Evolutionary conservation across 2,329 filamentous ascomycete species (phyloP).

Genomic region (Fusarium sp.): DNA sequence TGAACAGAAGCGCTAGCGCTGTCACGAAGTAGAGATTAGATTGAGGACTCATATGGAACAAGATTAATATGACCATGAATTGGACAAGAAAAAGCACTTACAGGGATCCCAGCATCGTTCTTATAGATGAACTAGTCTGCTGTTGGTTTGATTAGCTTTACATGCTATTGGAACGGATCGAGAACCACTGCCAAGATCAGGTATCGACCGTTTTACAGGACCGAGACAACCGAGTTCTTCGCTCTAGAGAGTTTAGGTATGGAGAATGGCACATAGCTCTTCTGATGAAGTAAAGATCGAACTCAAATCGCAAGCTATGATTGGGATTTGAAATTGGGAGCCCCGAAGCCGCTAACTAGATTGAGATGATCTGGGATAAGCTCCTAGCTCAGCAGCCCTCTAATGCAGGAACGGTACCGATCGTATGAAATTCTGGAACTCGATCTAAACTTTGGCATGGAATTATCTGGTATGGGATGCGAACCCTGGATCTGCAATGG

Average conservation of each 20-base stretch:
- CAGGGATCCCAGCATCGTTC: neutral
- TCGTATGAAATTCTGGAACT: neutral
- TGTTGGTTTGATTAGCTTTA: too few relatives aligned
- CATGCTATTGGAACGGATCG: too few relatives aligned
- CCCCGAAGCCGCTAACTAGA: too few relatives aligned
- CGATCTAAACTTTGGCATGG: neutral
- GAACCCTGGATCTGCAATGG: neutral
- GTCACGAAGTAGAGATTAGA: neutral
- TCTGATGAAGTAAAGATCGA: too few relatives aligned
- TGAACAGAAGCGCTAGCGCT: constrained; percentile 15
- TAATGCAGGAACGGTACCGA: neutral
- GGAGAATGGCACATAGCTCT: too few relatives aligned
- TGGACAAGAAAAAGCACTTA: neutral
- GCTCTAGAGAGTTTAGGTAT: too few relatives aligned
- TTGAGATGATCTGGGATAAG: too few relatives aligned
- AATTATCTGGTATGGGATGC: neutral
- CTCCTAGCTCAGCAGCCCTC: neutral
- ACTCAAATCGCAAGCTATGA: too few relatives aligned
- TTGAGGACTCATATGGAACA: neutral
- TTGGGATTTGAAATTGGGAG: too few relatives aligned
- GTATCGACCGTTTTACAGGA: too few relatives aligned
- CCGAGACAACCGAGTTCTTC: too few relatives aligned
- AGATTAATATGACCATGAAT: neutral
- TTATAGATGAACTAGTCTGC: neutral
- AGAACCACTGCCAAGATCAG: too few relatives aligned